Percentiles rank a stretch among this genome's conserved stretches.
These are phyloP conservation scores for Puccinellia tenuiflora DNA, from an alignment of 176 grass and related monocot species.

Conservation along the genomic window DNA sequence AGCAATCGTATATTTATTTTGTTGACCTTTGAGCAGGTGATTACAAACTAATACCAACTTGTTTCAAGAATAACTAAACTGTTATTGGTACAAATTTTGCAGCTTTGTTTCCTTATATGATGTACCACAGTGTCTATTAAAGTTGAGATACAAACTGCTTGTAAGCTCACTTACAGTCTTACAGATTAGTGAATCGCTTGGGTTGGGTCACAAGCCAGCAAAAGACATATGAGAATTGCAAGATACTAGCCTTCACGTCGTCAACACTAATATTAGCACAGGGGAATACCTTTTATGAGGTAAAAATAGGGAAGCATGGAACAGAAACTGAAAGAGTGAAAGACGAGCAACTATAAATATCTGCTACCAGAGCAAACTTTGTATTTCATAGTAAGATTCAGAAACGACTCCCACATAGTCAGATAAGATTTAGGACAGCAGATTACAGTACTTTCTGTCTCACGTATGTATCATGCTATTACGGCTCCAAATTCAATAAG, in stretches of 20 bases:
- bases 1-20: not conserved
- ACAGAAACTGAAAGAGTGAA: conserved; percentile 11
- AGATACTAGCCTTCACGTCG: not conserved
- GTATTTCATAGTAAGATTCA: not conserved
- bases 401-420: not conserved
- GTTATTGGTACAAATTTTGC: not conserved
- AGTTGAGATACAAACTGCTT: not conserved
- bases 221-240: not conserved
- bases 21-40: not conserved
- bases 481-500: not conserved
- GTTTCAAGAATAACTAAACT: not conserved
- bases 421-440: conserved; percentile 1
- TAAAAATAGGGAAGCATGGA: not conserved
- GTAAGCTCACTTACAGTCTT: not conserved
- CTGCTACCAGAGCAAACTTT: not conserved
- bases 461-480: not conserved
- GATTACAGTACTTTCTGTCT: not conserved
- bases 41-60: conserved; percentile 1
- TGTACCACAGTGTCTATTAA: not conserved
- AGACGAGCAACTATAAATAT: conserved; percentile 4
- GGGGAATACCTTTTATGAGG: not conserved
- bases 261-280: conserved; percentile 4
- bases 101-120: not conserved
- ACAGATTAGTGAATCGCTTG: not conserved
- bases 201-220: not conserved